Evolutionary conservation across 2,329 filamentous ascomycete species (phyloP).

Genomic region (Beauveria medogensis): DNA sequence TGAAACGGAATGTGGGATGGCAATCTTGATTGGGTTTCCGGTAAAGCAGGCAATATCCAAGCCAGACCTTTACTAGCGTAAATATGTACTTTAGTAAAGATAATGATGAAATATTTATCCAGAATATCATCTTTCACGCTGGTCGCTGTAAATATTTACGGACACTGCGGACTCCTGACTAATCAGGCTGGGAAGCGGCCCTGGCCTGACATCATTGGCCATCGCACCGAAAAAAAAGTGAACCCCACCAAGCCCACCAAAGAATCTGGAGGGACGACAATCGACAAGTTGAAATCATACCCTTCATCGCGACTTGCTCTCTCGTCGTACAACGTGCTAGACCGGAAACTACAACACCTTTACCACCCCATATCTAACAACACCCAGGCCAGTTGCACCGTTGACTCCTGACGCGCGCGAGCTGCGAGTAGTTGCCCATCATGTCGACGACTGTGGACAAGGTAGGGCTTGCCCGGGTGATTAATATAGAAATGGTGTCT

Average conservation of each 20-base stretch:
- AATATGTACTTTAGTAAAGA: neutral
- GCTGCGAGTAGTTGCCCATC: constrained; percentile 30
- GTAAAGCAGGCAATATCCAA: neutral
- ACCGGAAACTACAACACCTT: neutral
- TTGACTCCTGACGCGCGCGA: neutral
- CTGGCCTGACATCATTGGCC: constrained; percentile 26
- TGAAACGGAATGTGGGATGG: neutral
- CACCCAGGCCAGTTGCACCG: neutral
- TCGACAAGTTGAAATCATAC: neutral
- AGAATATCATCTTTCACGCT: neutral
- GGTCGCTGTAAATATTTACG: neutral
- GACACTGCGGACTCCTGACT: neutral
- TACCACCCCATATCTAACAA: neutral
- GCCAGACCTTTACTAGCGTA: neutral
- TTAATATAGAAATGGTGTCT: neutral
- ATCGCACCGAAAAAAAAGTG: constrained; percentile 24
- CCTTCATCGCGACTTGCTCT: neutral
- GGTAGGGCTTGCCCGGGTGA: constrained; percentile 40
- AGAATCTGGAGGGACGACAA: constrained; percentile 5
- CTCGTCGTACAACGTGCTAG: neutral
- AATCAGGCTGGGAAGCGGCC: neutral
- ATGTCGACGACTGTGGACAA: constrained; percentile 99
- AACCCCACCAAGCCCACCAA: constrained; percentile 30
- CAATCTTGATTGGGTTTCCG: neutral
- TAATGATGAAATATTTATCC: neutral